A percentile compares a stretch with the other conserved stretches of the same genome.
phyloP scores from a whole-genome alignment of 2,329 filamentous ascomycete genomes.

The Teratosphaeria viscida region DNA sequence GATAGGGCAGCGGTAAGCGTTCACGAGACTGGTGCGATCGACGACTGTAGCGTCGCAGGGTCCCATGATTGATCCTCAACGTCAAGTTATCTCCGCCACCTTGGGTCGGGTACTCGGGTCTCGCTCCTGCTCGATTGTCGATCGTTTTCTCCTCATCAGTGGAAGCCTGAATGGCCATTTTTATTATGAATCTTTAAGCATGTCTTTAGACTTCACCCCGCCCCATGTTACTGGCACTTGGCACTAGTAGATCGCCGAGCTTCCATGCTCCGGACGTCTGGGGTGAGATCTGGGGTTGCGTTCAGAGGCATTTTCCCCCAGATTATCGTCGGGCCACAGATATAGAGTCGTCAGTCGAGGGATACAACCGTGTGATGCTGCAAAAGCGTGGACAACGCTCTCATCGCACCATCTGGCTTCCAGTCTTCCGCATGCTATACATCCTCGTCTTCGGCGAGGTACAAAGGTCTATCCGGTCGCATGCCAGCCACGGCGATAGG shows the following conservation, averaged over 20 bases:
- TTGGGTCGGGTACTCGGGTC: neutral
- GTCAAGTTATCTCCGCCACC: neutral
- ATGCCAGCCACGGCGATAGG: neutral
- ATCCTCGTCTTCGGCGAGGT: too few relatives aligned
- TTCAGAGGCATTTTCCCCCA: too few relatives aligned
- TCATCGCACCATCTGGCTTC: neutral
- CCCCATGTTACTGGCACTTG: too few relatives aligned
- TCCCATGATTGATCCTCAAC: neutral
- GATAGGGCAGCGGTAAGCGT: neutral
- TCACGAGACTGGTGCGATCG: neutral
- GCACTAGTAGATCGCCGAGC: too few relatives aligned
- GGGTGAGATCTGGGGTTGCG: too few relatives aligned
- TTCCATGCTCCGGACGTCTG: too few relatives aligned
- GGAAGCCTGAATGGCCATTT: too few relatives aligned
- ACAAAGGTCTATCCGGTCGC: neutral
- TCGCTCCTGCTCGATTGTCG: neutral
- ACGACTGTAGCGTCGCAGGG: neutral
- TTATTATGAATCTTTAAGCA: neutral
- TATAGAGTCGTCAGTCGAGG: too few relatives aligned
- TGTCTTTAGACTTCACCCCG: neutral
- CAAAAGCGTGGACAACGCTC: too few relatives aligned
- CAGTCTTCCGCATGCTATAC: too few relatives aligned
- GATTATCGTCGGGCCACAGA: too few relatives aligned
- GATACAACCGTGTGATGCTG: too few relatives aligned
- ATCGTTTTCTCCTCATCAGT: neutral